Conservation (phyloP, 257 asterid genomes). For the Nyctanthes arbortristis region DNA sequence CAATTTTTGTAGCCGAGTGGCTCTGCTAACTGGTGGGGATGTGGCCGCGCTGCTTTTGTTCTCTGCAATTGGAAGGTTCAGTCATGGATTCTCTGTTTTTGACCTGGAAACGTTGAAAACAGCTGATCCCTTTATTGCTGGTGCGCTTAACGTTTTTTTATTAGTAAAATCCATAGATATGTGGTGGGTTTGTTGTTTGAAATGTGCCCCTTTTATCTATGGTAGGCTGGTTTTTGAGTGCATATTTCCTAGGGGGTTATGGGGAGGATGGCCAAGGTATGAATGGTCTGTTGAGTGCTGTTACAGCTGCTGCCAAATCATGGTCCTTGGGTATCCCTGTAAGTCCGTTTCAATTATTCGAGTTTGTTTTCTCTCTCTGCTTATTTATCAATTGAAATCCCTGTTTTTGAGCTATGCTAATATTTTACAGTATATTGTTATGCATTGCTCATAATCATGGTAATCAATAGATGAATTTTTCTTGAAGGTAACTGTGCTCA, state of each 20-base stretch:
- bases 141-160: slow-evolving; percentile 30
- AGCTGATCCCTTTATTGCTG: slow-evolving; percentile 90
- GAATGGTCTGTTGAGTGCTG: slow-evolving; percentile 67
- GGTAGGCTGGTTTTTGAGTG: slow-evolving; percentile 93
- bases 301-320: slow-evolving; percentile 76
- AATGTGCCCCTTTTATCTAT: slow-evolving; percentile 18
- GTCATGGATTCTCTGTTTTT: slow-evolving; percentile 76
- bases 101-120: slow-evolving; percentile 72
- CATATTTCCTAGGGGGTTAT: slow-evolving; percentile 91
- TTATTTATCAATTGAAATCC: neutral
- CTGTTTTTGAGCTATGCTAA: neutral
- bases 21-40: slow-evolving; percentile 82
- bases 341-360: slow-evolving; percentile 12
- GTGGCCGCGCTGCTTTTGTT: slow-evolving; percentile 72
- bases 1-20: slow-evolving; percentile 60
- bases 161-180: neutral
- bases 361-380: neutral
- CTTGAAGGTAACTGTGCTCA: neutral
- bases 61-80: slow-evolving; percentile 85
- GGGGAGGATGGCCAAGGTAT: slow-evolving; percentile 81
- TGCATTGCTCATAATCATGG: neutral
- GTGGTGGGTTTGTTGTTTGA: slow-evolving; percentile 7
- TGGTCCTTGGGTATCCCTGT: slow-evolving; percentile 82
- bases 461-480: neutral
- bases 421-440: neutral